Evolutionary conservation across 352 stramenopile genomes (phyloP).

Genomic region (Phytophthora aleatoria): DNA sequence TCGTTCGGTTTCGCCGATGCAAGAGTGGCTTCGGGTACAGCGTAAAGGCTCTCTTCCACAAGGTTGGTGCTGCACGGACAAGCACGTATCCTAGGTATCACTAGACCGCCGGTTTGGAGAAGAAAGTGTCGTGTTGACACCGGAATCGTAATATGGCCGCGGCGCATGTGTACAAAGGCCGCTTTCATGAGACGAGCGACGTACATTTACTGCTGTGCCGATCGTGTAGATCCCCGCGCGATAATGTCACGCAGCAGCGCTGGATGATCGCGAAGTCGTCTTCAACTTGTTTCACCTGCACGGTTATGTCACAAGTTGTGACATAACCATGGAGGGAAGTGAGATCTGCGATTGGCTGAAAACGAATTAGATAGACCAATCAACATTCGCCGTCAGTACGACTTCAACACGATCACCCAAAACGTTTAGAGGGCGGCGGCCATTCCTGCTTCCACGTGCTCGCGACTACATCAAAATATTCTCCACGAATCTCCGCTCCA

Average conservation of each 20-base stretch:
- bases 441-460: conserved; percentile 5
- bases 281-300: background rate
- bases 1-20: too few species aligned
- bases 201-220: background rate
- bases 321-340: background rate
- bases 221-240: background rate
- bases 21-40: too few species aligned
- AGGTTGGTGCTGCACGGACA: too few species aligned
- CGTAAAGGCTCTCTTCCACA: too few species aligned
- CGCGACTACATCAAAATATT: background rate
- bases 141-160: too few species aligned
- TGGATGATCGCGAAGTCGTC: background rate
- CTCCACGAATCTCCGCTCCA: background rate
- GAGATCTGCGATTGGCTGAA: too few species aligned
- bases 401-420: conserved; percentile 6
- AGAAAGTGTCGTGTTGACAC: too few species aligned
- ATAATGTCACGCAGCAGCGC: background rate
- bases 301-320: background rate
- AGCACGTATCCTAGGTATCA: too few species aligned
- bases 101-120: too few species aligned
- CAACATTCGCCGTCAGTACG: background rate
- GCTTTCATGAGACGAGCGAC: too few species aligned
- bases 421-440: background rate
- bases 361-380: background rate
- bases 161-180: too few species aligned